These are phyloP conservation scores for Musa schizocarpa DNA, from an alignment of 176 grass and related monocot genomes.

Conservation along the genomic window DNA sequence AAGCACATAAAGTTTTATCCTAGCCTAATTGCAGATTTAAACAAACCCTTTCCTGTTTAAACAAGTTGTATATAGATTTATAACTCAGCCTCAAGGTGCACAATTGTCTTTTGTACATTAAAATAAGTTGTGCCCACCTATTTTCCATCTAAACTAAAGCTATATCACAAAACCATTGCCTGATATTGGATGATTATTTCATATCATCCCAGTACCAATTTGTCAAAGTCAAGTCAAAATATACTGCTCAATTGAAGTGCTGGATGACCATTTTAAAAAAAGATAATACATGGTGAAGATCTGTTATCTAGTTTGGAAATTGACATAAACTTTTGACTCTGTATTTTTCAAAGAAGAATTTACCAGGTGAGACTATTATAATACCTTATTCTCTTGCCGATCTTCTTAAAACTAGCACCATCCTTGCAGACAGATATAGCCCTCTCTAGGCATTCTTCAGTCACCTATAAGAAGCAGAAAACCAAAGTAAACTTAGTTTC, in stretches of 20 bases:
- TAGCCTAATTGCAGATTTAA: background rate
- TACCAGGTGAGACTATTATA: background rate
- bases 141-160: background rate
- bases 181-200: background rate
- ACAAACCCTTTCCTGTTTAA: background rate
- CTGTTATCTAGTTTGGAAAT: background rate
- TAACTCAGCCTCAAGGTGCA: background rate
- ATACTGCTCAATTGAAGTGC: too few relatives aligned
- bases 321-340: background rate
- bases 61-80: background rate
- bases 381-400: slow-evolving; percentile 95
- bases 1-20: background rate
- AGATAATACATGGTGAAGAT: background rate
- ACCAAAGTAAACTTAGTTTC: background rate
- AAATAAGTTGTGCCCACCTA: too few relatives aligned
- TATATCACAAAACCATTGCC: background rate
- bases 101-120: too few relatives aligned
- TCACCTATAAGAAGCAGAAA: slow-evolving; percentile 48
- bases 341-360: background rate
- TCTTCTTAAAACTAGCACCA: slow-evolving; percentile 78
- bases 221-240: too few relatives aligned
- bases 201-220: too few relatives aligned
- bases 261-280: too few relatives aligned
- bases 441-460: slow-evolving; percentile 81
- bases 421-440: slow-evolving; percentile 80